These are phyloP conservation scores for Serendipita sp. DNA, from an alignment of 768 basidiomycete species.

Conservation along the genomic window DNA sequence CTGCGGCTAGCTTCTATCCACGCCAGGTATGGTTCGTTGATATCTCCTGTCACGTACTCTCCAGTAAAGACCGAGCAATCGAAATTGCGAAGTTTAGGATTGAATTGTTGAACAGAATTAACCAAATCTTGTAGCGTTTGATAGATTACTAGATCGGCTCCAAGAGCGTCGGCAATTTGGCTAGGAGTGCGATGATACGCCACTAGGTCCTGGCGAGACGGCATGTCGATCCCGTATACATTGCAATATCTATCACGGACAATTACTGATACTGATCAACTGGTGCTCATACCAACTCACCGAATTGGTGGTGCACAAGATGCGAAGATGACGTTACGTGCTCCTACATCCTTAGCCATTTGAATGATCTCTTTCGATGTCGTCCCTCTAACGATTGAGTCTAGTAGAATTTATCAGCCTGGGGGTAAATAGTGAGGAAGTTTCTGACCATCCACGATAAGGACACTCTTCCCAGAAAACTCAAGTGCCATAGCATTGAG, in stretches of 20 bases:
- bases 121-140: constrained; percentile 83
- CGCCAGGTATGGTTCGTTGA: constrained; percentile 65
- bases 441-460: constrained; percentile 78
- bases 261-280: constrained; percentile 1
- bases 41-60: constrained; percentile 87
- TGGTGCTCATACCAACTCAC: constrained; percentile 21
- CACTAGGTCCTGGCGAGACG: constrained; percentile 83
- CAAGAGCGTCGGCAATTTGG: constrained; percentile 64
- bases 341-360: constrained; percentile 98
- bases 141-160: constrained; percentile 91
- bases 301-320: constrained; percentile 96
- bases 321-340: constrained; percentile 87
- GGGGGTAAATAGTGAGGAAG: neutral
- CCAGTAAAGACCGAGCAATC: constrained; percentile 98
- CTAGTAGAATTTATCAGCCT: constrained; percentile 24
- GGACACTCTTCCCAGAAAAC: constrained; percentile 78
- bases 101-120: constrained; percentile 69
- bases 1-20: constrained; percentile 61
- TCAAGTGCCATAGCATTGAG: constrained; percentile 98
- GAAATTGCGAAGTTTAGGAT: constrained; percentile 55
- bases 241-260: constrained; percentile 49
- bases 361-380: constrained; percentile 98
- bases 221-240: constrained; percentile 99
- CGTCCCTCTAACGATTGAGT: constrained; percentile 96
- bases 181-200: constrained; percentile 58